Percentiles rank a stretch among this genome's conserved stretches.
phyloP scores from a whole-genome alignment of 129 eudicot species.

The Lactuca sativa region DNA sequence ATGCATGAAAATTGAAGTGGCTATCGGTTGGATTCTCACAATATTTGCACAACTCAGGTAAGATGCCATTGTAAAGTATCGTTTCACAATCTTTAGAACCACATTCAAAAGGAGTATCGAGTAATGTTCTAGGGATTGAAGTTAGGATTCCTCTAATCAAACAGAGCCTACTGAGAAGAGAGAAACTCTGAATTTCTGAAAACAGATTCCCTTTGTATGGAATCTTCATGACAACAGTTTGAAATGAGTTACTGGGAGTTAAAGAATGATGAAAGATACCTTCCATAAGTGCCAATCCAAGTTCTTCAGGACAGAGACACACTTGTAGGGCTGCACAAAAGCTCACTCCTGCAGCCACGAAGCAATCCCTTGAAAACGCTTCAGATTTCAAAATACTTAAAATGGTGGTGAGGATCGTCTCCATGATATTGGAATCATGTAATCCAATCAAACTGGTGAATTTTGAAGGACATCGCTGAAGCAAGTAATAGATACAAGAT shows the following conservation, averaged over 20 bases:
- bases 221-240: slow-evolving; percentile 37
- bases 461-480: slow-evolving; percentile 75
- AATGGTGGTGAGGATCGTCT: slow-evolving; percentile 51
- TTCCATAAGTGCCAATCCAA: slow-evolving; percentile 68
- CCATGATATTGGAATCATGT: slow-evolving; percentile 37
- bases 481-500: slow-evolving; percentile 91
- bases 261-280: slow-evolving; percentile 51
- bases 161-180: slow-evolving; percentile 80
- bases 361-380: slow-evolving; percentile 88
- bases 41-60: slow-evolving; percentile 80
- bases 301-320: slow-evolving; percentile 65
- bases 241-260: slow-evolving; percentile 21
- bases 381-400: slow-evolving; percentile 60
- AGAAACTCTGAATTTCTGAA: slow-evolving; percentile 48
- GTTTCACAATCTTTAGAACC: slow-evolving; percentile 38
- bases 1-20: slow-evolving; percentile 88
- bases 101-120: slow-evolving; percentile 50
- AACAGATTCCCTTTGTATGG: slow-evolving; percentile 61
- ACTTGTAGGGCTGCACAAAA: slow-evolving; percentile 91
- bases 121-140: slow-evolving; percentile 73
- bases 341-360: slow-evolving; percentile 98
- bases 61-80: slow-evolving; percentile 79
- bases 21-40: slow-evolving; percentile 93
- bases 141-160: slow-evolving; percentile 92
- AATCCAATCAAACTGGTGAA: slow-evolving; percentile 32